Conservation (phyloP, 176 grass and related monocot species). For the Aegilops umbellulata region DNA sequence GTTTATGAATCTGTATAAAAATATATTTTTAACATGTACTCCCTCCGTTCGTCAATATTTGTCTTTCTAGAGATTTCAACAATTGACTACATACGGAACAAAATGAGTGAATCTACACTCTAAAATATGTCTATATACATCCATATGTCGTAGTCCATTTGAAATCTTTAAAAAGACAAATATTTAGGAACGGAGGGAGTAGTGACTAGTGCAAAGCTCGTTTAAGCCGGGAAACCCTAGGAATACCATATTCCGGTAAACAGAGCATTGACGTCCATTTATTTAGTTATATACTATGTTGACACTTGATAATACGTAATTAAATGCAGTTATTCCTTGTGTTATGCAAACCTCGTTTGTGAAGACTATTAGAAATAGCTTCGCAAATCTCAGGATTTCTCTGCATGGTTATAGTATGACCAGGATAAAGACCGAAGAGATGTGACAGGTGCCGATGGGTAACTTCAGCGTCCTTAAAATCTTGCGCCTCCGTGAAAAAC, state of each 20-base stretch:
- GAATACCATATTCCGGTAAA: background rate
- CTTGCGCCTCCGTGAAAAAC: constrained; percentile 50
- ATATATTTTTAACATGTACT: constrained; percentile 4
- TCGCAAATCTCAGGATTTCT: constrained; percentile 61
- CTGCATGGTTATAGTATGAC: constrained; percentile 73
- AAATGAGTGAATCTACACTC: too few species aligned
- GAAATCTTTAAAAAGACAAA: too few species aligned
- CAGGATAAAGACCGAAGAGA: constrained; percentile 90
- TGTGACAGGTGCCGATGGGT: constrained; percentile 82
- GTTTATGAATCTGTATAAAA: background rate
- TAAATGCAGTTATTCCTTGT: background rate
- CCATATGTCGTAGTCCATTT: too few species aligned
- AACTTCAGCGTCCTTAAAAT: constrained; percentile 77
- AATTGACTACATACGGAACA: too few species aligned
- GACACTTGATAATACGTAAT: background rate
- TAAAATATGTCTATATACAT: too few species aligned
- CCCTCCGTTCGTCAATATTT: too few species aligned
- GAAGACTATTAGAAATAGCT: constrained; percentile 77
- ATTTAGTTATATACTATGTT: background rate
- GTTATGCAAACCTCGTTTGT: constrained; percentile 73
- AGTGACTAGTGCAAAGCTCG: background rate
- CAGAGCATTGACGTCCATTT: background rate
- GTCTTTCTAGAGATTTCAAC: too few species aligned
- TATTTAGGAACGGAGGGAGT: too few species aligned
- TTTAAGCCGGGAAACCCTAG: background rate